phyloP scores from a whole-genome alignment of 306 rosid species.

The Vachellia collinsii region DNA sequence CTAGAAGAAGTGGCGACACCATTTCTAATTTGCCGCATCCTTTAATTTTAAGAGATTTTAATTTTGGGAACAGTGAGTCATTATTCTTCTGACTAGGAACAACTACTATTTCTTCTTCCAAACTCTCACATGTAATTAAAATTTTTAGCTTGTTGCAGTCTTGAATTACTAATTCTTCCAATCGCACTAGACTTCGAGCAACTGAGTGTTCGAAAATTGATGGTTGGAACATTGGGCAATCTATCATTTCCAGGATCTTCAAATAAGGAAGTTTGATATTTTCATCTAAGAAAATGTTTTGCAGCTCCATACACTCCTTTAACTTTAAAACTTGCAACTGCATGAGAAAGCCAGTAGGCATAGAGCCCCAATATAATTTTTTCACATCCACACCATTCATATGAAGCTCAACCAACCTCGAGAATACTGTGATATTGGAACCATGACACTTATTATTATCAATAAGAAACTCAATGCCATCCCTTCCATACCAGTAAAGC shows the following conservation, averaged over 20 bases:
- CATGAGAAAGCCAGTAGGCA: not conserved
- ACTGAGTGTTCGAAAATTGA: not conserved
- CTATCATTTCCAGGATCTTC: not conserved
- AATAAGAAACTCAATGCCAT: constrained; percentile 8
- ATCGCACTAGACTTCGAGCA: not conserved
- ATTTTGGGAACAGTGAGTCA: not conserved
- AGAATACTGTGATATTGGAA: not conserved
- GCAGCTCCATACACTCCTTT: not conserved
- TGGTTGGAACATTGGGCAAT: not conserved
- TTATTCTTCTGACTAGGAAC: not conserved
- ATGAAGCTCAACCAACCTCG: not conserved
- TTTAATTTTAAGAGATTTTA: not conserved
- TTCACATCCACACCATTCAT: not conserved
- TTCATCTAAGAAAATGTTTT: not conserved
- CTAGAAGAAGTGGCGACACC: not conserved
- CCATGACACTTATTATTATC: not conserved
- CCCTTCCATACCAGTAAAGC: not conserved
- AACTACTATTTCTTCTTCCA: not conserved
- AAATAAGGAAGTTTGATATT: not conserved
- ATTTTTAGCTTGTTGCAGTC: not conserved
- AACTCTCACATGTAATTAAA: not conserved
- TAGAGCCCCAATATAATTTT: not conserved
- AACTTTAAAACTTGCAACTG: not conserved
- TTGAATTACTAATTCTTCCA: not conserved
- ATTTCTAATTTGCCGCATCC: not conserved